Percentiles rank a stretch among this genome's conserved stretches.
These are phyloP conservation scores for Dimargaris verticillata DNA, from an alignment of 192 early-diverging fungal species.

Conservation along the genomic window DNA sequence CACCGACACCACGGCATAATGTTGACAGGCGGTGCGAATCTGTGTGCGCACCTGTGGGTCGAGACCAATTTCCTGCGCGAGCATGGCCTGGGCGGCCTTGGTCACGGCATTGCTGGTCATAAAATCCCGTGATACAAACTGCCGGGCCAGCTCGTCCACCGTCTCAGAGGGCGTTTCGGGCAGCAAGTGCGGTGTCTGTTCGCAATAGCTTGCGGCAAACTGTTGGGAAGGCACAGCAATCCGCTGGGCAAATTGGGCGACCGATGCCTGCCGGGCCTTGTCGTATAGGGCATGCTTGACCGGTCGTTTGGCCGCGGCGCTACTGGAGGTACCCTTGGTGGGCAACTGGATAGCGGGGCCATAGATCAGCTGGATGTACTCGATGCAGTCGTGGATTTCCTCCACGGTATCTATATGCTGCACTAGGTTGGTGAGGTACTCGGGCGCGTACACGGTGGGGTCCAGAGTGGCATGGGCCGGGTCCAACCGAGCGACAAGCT, in stretches of 20 bases:
- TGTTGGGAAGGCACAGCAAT: neutral
- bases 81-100: constrained; percentile 44
- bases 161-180: neutral
- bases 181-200: neutral
- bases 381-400: constrained; percentile 41
- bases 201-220: neutral
- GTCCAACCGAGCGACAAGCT: constrained; percentile 28
- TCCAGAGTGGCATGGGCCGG: constrained; percentile 20
- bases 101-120: constrained; percentile 15
- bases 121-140: constrained; percentile 17
- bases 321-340: constrained; percentile 17
- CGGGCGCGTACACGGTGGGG: constrained; percentile 16
- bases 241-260: constrained; percentile 5
- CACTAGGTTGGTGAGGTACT: constrained; percentile 26
- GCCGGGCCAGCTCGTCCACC: constrained; percentile 15
- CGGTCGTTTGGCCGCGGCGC: constrained; percentile 22
- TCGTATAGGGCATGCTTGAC: constrained; percentile 19
- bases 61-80: constrained; percentile 56
- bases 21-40: constrained; percentile 52
- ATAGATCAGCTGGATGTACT: constrained; percentile 45
- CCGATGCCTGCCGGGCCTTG: constrained; percentile 12
- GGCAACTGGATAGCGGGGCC: constrained; percentile 8
- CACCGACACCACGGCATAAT: constrained; percentile 49
- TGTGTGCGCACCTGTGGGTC: constrained; percentile 68
- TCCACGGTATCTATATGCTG: constrained; percentile 23